Percentiles rank a stretch among this genome's conserved stretches.
Evolutionary conservation across 768 basidiomycete genomes (phyloP).

Genomic region (Scleroderma citrinum): DNA sequence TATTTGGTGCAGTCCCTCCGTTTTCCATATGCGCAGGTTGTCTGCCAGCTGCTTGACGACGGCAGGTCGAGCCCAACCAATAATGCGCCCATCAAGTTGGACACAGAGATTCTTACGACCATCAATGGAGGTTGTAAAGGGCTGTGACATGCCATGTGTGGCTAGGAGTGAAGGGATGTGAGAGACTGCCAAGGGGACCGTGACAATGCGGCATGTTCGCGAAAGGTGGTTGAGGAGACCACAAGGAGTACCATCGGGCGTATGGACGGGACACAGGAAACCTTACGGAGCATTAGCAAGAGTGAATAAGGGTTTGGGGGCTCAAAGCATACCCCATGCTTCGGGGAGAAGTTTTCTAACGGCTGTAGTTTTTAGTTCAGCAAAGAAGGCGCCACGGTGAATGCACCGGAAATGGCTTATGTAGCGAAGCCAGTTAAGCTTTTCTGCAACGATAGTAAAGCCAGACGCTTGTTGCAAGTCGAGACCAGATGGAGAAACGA

Average conservation of each 20-base stretch:
- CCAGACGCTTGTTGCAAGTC: conserved; percentile 97
- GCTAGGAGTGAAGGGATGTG: conserved; percentile 80
- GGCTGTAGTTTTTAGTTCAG: conserved; percentile 95
- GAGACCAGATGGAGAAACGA: conserved; percentile 90
- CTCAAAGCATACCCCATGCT: conserved; percentile 74
- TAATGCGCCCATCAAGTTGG: conserved; percentile 91
- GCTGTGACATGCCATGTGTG: conserved; percentile 91
- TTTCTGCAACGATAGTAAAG: conserved; percentile 99
- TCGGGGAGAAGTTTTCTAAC: conserved; percentile 96
- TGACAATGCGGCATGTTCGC: conserved; percentile 87
- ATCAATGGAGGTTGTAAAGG: conserved; percentile 73
- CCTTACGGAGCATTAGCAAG: conserved; percentile 40
- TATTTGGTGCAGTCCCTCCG: conserved; percentile 72
- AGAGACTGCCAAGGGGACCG: conserved; percentile 62
- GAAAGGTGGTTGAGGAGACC: conserved; percentile 96
- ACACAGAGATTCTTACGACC: conserved; percentile 80
- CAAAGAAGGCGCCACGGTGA: conserved; percentile 98
- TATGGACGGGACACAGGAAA: conserved; percentile 97
- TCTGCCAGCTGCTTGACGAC: conserved; percentile 77
- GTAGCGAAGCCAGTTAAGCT: conserved; percentile 97
- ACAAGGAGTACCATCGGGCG: conserved; percentile 96
- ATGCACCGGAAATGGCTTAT: conserved; percentile 97
- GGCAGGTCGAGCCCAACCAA: conserved; percentile 83
- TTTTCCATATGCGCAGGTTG: conserved; percentile 90
- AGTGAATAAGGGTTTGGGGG: background rate